Evolutionary conservation across 805 yeast species (phyloP).

Genomic region (Sugiyamaella valdiviana): DNA sequence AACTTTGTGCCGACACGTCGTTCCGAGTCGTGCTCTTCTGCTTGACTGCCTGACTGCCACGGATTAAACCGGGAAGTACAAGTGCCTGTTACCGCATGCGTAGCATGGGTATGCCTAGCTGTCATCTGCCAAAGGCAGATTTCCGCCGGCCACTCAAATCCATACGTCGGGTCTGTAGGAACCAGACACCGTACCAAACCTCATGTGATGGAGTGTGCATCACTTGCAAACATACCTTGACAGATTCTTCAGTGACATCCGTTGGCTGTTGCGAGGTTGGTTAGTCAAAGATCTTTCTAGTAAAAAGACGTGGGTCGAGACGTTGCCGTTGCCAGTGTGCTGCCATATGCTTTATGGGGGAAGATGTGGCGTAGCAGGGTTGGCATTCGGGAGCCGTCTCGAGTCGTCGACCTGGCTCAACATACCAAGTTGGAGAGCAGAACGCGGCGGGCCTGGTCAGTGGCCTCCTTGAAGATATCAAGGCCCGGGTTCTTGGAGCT

Average conservation of each 20-base stretch:
- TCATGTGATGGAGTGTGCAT: conserved; percentile 3
- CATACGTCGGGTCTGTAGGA: not conserved
- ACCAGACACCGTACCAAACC: conserved; percentile 9
- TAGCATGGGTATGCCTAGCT: no score
- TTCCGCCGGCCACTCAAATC: not conserved
- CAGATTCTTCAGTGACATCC: conserved; percentile 77
- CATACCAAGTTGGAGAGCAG: conserved; percentile 67
- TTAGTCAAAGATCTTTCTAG: conserved; percentile 10
- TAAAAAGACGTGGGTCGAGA: not conserved
- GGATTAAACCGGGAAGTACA: no score
- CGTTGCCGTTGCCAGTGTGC: not conserved
- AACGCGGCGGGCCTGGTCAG: conserved; percentile 62
- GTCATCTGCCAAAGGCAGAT: not conserved
- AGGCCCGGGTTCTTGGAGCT: conserved; percentile 25
- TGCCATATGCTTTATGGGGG: not conserved
- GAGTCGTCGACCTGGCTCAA: not conserved
- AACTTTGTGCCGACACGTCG: no score
- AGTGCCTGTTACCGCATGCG: no score
- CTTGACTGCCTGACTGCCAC: no score
- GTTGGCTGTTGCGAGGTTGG: conserved; percentile 43
- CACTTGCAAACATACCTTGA: conserved; percentile 60
- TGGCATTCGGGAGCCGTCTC: not conserved
- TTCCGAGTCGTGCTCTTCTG: no score
- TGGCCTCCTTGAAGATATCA: conserved; percentile 30
- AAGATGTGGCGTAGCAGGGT: not conserved